These are phyloP conservation scores for Hypomontagnella submonticulosa DNA, from an alignment of 495 filamentous ascomycete genomes.

Conservation along the genomic window DNA sequence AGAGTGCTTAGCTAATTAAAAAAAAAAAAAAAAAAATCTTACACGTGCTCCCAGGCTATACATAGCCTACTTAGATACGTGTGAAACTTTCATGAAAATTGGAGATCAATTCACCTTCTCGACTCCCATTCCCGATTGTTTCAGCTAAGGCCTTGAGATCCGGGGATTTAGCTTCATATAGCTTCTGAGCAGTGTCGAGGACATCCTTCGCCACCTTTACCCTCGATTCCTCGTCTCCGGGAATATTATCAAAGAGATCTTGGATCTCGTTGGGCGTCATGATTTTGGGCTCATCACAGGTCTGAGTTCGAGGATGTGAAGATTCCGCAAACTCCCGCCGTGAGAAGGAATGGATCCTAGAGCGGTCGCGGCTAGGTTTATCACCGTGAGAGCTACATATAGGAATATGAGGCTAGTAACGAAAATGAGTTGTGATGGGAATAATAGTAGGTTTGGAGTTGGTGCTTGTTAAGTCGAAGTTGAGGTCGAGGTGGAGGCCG, in stretches of 20 bases:
- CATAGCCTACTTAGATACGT: constrained; percentile 16
- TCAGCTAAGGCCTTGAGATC: constrained; percentile 65
- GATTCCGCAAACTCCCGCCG: background rate
- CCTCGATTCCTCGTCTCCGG: constrained; percentile 36
- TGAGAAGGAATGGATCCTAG: background rate
- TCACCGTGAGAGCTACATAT: background rate
- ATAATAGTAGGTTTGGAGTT: constrained; percentile 1
- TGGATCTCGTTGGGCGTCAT: constrained; percentile 40
- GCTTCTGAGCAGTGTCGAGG: constrained; percentile 41
- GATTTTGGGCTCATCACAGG: constrained; percentile 23
- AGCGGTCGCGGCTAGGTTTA: background rate
- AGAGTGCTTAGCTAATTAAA: too few species aligned
- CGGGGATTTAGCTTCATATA: constrained; percentile 47
- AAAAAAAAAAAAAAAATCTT: too few species aligned
- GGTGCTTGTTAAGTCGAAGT: background rate
- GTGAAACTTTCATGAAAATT: background rate
- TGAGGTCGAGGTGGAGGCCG: too few species aligned
- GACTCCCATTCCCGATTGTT: constrained; percentile 71
- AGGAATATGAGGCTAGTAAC: background rate
- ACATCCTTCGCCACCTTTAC: constrained; percentile 43
- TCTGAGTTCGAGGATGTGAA: background rate
- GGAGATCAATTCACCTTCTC: constrained; percentile 67
- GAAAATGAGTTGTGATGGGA: background rate
- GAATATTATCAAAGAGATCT: constrained; percentile 30
- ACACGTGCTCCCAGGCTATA: constrained; percentile 2